Evolutionary conservation across 345 rosid species (phyloP).

Genomic region (Hypericum androsaemum): DNA sequence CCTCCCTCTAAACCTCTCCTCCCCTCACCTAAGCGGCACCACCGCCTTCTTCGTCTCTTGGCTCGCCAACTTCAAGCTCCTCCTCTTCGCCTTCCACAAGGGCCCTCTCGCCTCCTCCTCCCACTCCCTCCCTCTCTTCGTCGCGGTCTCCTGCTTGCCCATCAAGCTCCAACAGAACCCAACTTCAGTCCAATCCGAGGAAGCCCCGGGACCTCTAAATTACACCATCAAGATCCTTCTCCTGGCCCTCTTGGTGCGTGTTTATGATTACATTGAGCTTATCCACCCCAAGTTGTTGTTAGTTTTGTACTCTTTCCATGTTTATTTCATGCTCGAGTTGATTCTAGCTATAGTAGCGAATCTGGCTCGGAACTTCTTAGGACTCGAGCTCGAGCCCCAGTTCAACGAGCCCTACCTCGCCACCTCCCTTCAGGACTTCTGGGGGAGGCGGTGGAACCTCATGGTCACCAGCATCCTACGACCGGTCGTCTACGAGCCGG

Average conservation of each 20-base stretch:
- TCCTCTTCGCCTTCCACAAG: slow-evolving; percentile 22
- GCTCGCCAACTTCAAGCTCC: slow-evolving; percentile 33
- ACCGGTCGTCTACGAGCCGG: slow-evolving; percentile 22
- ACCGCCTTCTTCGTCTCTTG: slow-evolving; percentile 25
- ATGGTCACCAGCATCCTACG: slow-evolving; percentile 26
- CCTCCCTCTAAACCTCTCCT: slow-evolving; percentile 21
- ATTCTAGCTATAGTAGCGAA: slow-evolving; percentile 27
- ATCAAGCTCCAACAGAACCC: slow-evolving; percentile 34
- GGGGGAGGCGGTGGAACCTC: slow-evolving; percentile 31
- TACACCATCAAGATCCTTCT: slow-evolving; percentile 29
- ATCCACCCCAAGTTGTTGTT: slow-evolving; percentile 26
- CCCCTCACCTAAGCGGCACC: slow-evolving; percentile 16
- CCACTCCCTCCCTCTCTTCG: slow-evolving; percentile 30
- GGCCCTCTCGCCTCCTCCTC: slow-evolving; percentile 25
- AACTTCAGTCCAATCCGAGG: slow-evolving; percentile 9
- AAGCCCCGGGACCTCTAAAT: slow-evolving; percentile 13
- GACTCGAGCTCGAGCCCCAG: slow-evolving; percentile 40
- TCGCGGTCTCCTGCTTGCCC: slow-evolving; percentile 44
- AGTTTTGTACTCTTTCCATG: slow-evolving; percentile 29
- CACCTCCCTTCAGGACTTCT: slow-evolving; percentile 29
- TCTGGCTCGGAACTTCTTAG: slow-evolving; percentile 21
- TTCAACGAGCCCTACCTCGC: slow-evolving; percentile 46
- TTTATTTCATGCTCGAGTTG: slow-evolving; percentile 37
- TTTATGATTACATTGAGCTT: slow-evolving; percentile 17
- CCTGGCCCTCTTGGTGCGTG: slow-evolving; percentile 17